Conservation (phyloP, 2,329 filamentous ascomycete species). For the Cladosporium sp. region DNA sequence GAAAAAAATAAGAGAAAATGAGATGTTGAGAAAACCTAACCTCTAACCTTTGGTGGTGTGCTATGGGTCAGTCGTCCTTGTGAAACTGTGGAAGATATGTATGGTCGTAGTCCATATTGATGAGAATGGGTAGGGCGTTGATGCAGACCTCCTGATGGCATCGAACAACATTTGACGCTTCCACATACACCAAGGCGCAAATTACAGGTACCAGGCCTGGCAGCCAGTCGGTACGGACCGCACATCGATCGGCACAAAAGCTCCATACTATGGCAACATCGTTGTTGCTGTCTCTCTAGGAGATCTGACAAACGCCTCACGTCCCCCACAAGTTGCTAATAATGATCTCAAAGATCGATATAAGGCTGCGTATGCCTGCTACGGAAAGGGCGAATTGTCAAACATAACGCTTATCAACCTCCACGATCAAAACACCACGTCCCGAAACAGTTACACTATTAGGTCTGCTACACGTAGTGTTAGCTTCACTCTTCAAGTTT, state of each 20-base stretch:
- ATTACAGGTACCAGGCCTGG: constrained; percentile 60
- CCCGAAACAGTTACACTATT: constrained; percentile 40
- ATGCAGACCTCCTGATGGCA: constrained; percentile 59
- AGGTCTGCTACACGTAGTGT: constrained; percentile 31
- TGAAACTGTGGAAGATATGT: not conserved
- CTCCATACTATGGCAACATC: constrained; percentile 63
- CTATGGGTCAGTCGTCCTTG: constrained; percentile 46
- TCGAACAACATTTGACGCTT: constrained; percentile 53
- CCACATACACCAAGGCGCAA: constrained; percentile 62
- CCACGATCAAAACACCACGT: constrained; percentile 49
- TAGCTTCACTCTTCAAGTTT: constrained; percentile 43
- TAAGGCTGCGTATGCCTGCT: constrained; percentile 56
- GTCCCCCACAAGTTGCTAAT: constrained; percentile 43
- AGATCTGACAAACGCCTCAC: constrained; percentile 25
- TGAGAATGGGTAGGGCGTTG: constrained; percentile 34
- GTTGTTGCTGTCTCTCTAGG: constrained; percentile 55
- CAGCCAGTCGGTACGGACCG: constrained; percentile 53
- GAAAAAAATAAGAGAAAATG: too few species aligned
- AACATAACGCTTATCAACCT: constrained; percentile 57
- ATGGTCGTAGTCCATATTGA: not conserved
- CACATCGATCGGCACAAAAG: constrained; percentile 53
- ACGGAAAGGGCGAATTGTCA: constrained; percentile 41
- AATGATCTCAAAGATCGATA: constrained; percentile 39
- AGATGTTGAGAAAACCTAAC: too few species aligned
- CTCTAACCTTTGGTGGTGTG: constrained; percentile 61